Conservation (phyloP, 108 stramenopile genomes). For the Skeletonema menzelii region DNA sequence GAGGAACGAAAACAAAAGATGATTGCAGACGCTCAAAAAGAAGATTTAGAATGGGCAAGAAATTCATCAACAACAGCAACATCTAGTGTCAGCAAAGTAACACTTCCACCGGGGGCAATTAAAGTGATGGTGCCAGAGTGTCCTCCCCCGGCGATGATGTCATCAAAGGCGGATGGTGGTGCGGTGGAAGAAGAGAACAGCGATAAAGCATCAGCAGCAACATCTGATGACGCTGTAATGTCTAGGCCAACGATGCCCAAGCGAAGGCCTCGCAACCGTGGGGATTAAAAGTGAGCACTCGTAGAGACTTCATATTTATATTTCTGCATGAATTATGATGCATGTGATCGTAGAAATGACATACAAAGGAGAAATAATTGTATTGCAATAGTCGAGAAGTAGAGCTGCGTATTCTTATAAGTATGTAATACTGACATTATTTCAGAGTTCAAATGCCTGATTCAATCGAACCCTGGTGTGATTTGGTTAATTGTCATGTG, state of each 20-base stretch:
- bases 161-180: not conserved
- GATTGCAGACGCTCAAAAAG: constrained; percentile 7
- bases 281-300: not conserved
- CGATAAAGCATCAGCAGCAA: not conserved
- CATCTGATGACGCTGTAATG: constrained; percentile 5
- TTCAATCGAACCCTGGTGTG: too few species aligned
- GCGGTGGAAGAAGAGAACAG: not conserved
- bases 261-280: constrained; percentile 8
- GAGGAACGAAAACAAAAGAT: constrained; percentile 18
- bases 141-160: not conserved
- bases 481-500: too few species aligned
- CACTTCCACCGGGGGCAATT: constrained; percentile 5
- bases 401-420: too few species aligned
- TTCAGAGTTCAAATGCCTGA: too few species aligned
- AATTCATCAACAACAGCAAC: not conserved
- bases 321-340: not conserved
- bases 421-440: too few species aligned
- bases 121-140: not conserved
- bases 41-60: not conserved
- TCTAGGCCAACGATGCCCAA: constrained; percentile 21
- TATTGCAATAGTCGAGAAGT: too few species aligned
- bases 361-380: too few species aligned
- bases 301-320: not conserved
- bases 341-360: too few species aligned
- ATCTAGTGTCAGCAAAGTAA: not conserved